phyloP scores from a whole-genome alignment of 148 eudicot genomes.

The Persicaria tinctoria region DNA sequence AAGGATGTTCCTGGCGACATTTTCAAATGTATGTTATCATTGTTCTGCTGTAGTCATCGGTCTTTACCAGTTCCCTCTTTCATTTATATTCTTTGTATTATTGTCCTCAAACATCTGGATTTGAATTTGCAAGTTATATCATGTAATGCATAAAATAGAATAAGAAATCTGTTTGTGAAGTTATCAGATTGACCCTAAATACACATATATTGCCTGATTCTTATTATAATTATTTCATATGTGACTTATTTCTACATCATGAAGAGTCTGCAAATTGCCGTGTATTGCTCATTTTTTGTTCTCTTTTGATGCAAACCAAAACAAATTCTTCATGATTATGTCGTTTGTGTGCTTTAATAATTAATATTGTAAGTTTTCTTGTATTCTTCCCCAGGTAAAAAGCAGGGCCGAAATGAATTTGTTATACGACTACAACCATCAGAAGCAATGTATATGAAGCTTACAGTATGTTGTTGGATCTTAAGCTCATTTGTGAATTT shows the following conservation, averaged over 20 bases:
- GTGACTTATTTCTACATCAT: background rate
- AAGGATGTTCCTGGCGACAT: conserved; percentile 98
- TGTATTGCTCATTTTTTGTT: background rate
- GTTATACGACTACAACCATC: conserved; percentile 89
- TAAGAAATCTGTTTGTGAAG: background rate
- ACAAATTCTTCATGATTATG: background rate
- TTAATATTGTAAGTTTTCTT: background rate
- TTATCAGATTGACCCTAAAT: background rate
- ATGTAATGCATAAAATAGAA: background rate
- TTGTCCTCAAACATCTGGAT: background rate
- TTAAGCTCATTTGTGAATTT: background rate
- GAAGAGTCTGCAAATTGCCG: background rate
- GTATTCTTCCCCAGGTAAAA: conserved; percentile 51
- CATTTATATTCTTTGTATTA: background rate
- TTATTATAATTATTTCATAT: background rate
- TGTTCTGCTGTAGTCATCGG: conserved; percentile 1
- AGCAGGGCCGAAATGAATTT: conserved; percentile 92
- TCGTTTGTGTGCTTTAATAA: background rate
- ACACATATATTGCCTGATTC: background rate
- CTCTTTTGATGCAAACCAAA: background rate
- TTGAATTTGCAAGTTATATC: background rate
- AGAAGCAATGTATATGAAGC: conserved; percentile 97
- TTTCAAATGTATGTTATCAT: conserved; percentile 55
- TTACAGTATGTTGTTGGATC: conserved; percentile 45
- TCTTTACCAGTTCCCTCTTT: background rate